Evolutionary conservation across 2,329 filamentous ascomycete species (phyloP), one percentile per base, ranked within the genome.

Genomic region (Monilinia fructicola): DNA sequence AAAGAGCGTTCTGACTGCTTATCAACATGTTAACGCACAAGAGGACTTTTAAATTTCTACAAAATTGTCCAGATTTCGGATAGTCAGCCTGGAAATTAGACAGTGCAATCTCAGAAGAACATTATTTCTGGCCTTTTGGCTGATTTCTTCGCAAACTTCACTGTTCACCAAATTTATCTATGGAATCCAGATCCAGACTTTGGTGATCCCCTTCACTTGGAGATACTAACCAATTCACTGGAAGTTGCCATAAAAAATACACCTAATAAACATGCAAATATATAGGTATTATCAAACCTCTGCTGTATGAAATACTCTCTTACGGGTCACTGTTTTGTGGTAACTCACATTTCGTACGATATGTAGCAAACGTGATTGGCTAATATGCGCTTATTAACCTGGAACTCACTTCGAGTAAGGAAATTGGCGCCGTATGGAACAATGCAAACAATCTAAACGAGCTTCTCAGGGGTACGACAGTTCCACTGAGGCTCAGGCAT

Each of bases 121-220:
- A 42, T 1, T 7, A 48, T 11, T 18, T 23, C 2, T n/a, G n/a
- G 7, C 4, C 10, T 11, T 1, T 7, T 10, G 1, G 7, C 3
- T 23, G 35, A 38, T 11, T 18, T 60, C 11, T 14, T n/a, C 6
- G 6, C 21, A 38, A 16, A 16, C 23, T n/a, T 11, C 12, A 35
- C 18, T 35, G n/a, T n/a, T n/a, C n/a, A 5, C 3, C 5, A n/a
- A 3, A 14, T n/a, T n/a, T n/a, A 35, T 12, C 35, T 48, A 7
- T 21, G 3, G 14, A 48, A n/a, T 23, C 21, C 48, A 23, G 1
- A 12, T 12, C 2, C 16, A 2, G n/a, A 18, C 4, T 21, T 23
- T 12, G 21, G 12, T 23, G 23, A 18, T 16, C 26, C 21, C 28
- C 12, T 48, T 60, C 21, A 60, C 21, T 23, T 2, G 4, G 14